A percentile compares a stretch with the other conserved stretches of the same genome.
Conservation (phyloP, 768 basidiomycete species). For the Trametes sanguinea region DNA sequence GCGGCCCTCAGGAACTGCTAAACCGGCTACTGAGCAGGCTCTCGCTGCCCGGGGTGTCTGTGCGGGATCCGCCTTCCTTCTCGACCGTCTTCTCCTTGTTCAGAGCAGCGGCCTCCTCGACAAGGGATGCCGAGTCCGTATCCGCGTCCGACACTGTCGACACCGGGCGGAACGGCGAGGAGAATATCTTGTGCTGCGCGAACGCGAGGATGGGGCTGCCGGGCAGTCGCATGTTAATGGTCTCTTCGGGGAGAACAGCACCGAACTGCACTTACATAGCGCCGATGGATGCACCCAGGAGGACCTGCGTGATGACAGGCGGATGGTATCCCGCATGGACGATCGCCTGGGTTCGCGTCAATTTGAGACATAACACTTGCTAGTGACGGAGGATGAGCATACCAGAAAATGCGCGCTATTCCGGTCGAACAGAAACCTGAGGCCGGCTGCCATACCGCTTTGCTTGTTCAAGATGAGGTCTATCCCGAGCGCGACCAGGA, state of each 20-base stretch:
- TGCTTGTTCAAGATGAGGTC: conserved; percentile 62
- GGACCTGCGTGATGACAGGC: conserved; percentile 48
- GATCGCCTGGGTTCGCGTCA: conserved; percentile 43
- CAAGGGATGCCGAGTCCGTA: background rate
- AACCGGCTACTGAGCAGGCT: conserved; percentile 19
- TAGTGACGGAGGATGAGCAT: conserved; percentile 21
- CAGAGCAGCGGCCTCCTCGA: conserved; percentile 3
- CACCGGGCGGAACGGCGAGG: conserved; percentile 44
- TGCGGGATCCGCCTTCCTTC: background rate
- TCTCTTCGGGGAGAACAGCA: background rate
- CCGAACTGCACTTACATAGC: conserved; percentile 49
- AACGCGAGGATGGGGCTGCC: conserved; percentile 54
- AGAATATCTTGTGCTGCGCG: conserved; percentile 55
- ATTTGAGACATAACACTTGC: background rate
- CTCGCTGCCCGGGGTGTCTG: background rate
- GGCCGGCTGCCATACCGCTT: conserved; percentile 61
- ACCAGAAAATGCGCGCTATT: conserved; percentile 60
- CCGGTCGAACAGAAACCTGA: conserved; percentile 63
- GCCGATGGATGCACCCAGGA: conserved; percentile 54
- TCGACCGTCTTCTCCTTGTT: conserved; percentile 6
- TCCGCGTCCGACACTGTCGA: background rate
- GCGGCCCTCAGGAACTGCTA: background rate
- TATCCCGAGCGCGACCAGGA: conserved; percentile 54
- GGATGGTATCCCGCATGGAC: conserved; percentile 52
- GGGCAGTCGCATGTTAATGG: background rate